Evolutionary conservation across 192 early-diverging fungal species (phyloP), one percentile per base, ranked within the genome.

Genomic region (Podila horticola): DNA sequence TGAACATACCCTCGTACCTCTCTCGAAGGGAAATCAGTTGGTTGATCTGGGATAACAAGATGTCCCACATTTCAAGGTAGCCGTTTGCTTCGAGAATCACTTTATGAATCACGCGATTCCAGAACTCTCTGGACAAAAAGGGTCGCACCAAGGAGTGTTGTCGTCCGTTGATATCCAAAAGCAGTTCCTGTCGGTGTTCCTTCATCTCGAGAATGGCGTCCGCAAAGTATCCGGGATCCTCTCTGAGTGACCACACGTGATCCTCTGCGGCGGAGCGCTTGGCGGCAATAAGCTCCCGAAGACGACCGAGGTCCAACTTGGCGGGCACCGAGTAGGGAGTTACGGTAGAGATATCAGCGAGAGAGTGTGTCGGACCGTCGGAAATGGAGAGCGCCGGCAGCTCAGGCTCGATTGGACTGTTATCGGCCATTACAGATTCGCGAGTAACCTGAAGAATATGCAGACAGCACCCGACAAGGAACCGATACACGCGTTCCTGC

Each of bases 151-250:
- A 75, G 41, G 74, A 75, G 67, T 75, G 74, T 38, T 50, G 31
- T 20, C 31, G 62, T 65, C 74, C 74, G 5, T 41, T 26, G 62
- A 15, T 59, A 33, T 75, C 74, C 57, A 26, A 45, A 58, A 75
- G 67, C 8, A 64, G 19, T 13, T 75, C 74, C 34, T 69, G 61
- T 69, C 74, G 74, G 33, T 75, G 74, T 36, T 75, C 74, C 67
- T 69, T 69, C 62, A 69, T 69, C 11, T 75, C 74, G 28, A 75
- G 52, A 31, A 69, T 13, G 17, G 24, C 24, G 33, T 65, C 45
- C 30, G 61, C 62, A 75, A 75, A 75, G 48, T 75, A 75, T 22
- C 67, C 24, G 24, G 74, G 74, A 61, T 75, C 74, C 48, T 75
- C 74, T n/a, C 74, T 61, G 28, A 75, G 55, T 34, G 67, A 75